phyloP scores from a whole-genome alignment of 441 rosid species.

The Mallotus japonicus region DNA sequence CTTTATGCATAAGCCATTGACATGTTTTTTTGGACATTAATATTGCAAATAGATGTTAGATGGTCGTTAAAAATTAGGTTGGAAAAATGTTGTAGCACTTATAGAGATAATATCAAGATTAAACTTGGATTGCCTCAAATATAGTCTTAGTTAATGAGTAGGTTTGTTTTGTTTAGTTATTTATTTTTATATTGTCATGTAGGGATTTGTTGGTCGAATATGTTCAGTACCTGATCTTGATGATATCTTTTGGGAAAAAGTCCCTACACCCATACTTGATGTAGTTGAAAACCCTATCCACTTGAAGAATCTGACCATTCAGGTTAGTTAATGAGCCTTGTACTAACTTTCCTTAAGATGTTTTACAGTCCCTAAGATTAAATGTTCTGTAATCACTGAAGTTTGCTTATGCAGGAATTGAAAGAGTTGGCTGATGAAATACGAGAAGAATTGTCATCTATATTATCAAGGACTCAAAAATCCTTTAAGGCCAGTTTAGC shows the following conservation, averaged over 20 bases:
- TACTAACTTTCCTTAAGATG: constrained; percentile 8
- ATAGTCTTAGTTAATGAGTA: neutral
- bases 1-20: neutral
- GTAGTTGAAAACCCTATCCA: constrained; percentile 70
- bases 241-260: constrained; percentile 62
- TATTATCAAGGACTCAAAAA: constrained; percentile 45
- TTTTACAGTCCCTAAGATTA: constrained; percentile 6
- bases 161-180: neutral
- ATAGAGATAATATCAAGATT: neutral
- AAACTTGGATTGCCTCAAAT: neutral
- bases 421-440: constrained; percentile 71
- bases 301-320: constrained; percentile 62
- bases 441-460: constrained; percentile 54
- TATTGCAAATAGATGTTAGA: neutral
- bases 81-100: neutral
- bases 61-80: neutral
- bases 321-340: constrained; percentile 45
- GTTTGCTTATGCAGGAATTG: constrained; percentile 56
- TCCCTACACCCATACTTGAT: constrained; percentile 75
- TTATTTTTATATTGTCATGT: constrained; percentile 28
- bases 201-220: constrained; percentile 46
- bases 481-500: constrained; percentile 67
- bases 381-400: constrained; percentile 13
- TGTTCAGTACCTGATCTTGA: constrained; percentile 63
- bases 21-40: neutral